Evolutionary conservation across 176 grass and related monocot genomes (phyloP).

Genomic region (Panicum miliaceum): DNA sequence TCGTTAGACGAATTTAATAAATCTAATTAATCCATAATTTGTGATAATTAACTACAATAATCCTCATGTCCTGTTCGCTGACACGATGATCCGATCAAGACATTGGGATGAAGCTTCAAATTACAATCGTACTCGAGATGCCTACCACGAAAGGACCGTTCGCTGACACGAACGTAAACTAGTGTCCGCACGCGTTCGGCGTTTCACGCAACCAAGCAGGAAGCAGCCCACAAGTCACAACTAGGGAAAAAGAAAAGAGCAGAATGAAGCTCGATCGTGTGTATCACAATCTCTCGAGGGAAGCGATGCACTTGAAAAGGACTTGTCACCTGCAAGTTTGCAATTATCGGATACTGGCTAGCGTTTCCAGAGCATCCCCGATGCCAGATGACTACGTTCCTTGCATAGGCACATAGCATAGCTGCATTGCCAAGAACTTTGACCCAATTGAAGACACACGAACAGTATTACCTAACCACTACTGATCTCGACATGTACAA

Average conservation of each 20-base stretch:
- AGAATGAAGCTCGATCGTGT: not conserved
- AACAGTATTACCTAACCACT: no score
- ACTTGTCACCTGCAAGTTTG: not conserved
- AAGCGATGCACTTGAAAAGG: not conserved
- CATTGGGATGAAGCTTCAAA: not conserved
- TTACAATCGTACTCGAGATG: not conserved
- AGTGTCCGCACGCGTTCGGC: not conserved
- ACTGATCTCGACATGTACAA: no score
- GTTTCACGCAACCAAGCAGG: not conserved
- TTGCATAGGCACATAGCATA: no score
- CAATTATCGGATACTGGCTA: not conserved
- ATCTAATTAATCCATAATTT: no score
- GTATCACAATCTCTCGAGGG: not conserved
- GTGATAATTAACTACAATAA: no score
- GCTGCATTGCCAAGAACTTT: not conserved
- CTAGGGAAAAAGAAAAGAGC: not conserved
- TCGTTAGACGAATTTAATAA: no score
- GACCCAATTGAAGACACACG: not conserved
- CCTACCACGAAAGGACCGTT: not conserved
- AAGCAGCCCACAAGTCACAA: not conserved
- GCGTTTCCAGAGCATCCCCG: not conserved
- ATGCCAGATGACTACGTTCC: not conserved
- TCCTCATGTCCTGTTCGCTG: no score
- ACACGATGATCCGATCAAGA: no score
- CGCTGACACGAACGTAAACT: not conserved